Base-by-base conservation (phyloP, 495 filamentous ascomycete species). In the Penicillium lagena region DNA sequence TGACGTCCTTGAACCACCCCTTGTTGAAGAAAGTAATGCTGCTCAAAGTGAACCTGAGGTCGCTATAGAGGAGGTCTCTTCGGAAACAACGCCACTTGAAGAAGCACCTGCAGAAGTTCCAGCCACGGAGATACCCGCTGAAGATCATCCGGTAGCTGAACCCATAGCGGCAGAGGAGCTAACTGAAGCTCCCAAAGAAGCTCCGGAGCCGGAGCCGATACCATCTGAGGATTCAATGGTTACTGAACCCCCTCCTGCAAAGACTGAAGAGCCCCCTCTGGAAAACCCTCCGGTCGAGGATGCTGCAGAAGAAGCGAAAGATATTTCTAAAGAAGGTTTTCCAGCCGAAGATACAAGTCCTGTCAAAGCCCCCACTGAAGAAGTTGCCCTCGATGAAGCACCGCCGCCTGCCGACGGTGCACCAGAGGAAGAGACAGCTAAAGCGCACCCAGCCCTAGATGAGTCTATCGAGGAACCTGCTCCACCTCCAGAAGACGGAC, bases 401-500 rank as follows among this genome's bases (percentile, higher is more conserved):
- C 17, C 38, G 1, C 44, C 37, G 15, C 39, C 48, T 14, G 47
- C 29, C 13, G 49, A 42, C 8, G 37, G 43, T 12, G 50, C 45
- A 10, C 42, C 42, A 4, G 46, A 48, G 27, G 56, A 37, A 15
- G 45, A 51, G 12, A 44, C 45, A 17, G 35, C 40, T 11, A 47
- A 35, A 37, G 42, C 38, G 2, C 47, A 47, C 15, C 39, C 35
- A 27, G 22, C 17, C 29, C 47, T 38, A 1, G 53, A 51, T 7
- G 48, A 47, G 17, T 37, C 45, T 10, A 10, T 41, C n/a, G 45
- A 45, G 22, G 49, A 54, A 33, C 39, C 38, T 15, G 47, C 35
- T n/a, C 54, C 49, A 12, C 46, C 50, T 13, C 35, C 46, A 22
- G 40, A 52, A 51, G 39, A 37, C 3, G 43, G 38, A 12, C 47